Conservation (phyloP, 345 rosid genomes). For the Eucalyptus leucophloia region DNA sequence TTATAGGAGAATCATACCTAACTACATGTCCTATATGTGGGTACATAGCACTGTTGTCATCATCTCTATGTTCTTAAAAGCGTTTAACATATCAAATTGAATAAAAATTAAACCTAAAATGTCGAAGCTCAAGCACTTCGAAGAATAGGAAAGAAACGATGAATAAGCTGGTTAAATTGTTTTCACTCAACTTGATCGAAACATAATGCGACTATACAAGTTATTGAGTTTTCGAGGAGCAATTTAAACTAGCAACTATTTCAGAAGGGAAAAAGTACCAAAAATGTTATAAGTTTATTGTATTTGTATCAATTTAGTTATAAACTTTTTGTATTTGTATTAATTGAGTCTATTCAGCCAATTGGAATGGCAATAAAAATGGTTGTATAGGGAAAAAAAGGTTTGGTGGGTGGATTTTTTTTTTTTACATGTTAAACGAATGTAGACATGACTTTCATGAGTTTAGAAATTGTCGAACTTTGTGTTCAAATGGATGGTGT, state of each 20-base stretch:
- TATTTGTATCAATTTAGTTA: fast-evolving
- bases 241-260: background rate
- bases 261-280: fast-evolving
- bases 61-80: background rate
- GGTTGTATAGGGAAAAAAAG: background rate
- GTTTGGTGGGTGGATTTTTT: background rate
- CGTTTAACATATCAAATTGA: background rate
- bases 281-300: background rate
- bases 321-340: no score
- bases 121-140: background rate
- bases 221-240: background rate
- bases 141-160: background rate
- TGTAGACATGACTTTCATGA: background rate
- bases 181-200: background rate
- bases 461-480: background rate
- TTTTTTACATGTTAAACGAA: background rate
- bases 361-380: no score
- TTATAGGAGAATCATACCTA: background rate
- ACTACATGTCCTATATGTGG: background rate
- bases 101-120: background rate
- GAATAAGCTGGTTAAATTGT: background rate
- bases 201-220: fast-evolving
- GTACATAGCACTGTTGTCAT: background rate
- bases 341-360: fast-evolving
- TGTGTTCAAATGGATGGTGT: background rate